These are phyloP conservation scores for Ascochyta clinopodiicola DNA, from an alignment of 2,329 filamentous ascomycete species.

Conservation along the genomic window DNA sequence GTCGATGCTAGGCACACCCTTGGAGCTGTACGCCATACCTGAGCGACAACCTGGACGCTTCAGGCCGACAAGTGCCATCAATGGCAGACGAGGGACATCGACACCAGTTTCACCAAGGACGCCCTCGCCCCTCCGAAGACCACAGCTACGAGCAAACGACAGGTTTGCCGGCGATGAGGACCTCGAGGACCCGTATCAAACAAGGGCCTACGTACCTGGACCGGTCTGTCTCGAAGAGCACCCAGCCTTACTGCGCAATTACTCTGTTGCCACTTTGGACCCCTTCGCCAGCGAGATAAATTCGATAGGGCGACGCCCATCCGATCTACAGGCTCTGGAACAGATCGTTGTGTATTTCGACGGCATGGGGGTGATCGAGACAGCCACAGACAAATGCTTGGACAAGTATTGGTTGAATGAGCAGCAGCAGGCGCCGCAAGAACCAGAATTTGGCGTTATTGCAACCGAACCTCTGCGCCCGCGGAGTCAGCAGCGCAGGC, in stretches of 20 bases:
- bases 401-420: slow-evolving; percentile 43
- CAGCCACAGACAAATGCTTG: slow-evolving; percentile 35
- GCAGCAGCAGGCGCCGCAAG: slow-evolving; percentile 12
- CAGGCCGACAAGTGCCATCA: slow-evolving; percentile 16
- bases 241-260: slow-evolving; percentile 43
- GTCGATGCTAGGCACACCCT: slow-evolving; percentile 40
- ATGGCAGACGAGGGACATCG: slow-evolving; percentile 18
- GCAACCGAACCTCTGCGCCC: slow-evolving; percentile 11
- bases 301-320: slow-evolving; percentile 24
- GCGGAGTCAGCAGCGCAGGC: slow-evolving; percentile 10
- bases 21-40: slow-evolving; percentile 34
- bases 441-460: slow-evolving; percentile 11
- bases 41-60: slow-evolving; percentile 9
- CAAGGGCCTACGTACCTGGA: slow-evolving; percentile 49
- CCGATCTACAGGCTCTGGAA: slow-evolving; percentile 42
- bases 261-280: slow-evolving; percentile 50
- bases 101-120: slow-evolving; percentile 16
- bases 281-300: slow-evolving; percentile 37
- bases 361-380: slow-evolving; percentile 45
- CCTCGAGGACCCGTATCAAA: slow-evolving; percentile 9
- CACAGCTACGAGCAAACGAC: slow-evolving; percentile 13
- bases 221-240: slow-evolving; percentile 49
- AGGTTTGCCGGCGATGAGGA: slow-evolving; percentile 4
- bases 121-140: slow-evolving; percentile 4
- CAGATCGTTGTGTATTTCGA: slow-evolving; percentile 53